Percentiles rank a stretch among this genome's conserved stretches.
These are phyloP conservation scores for Wickerhamiella qilinensis DNA, from an alignment of 805 yeast genomes.

Conservation along the genomic window DNA sequence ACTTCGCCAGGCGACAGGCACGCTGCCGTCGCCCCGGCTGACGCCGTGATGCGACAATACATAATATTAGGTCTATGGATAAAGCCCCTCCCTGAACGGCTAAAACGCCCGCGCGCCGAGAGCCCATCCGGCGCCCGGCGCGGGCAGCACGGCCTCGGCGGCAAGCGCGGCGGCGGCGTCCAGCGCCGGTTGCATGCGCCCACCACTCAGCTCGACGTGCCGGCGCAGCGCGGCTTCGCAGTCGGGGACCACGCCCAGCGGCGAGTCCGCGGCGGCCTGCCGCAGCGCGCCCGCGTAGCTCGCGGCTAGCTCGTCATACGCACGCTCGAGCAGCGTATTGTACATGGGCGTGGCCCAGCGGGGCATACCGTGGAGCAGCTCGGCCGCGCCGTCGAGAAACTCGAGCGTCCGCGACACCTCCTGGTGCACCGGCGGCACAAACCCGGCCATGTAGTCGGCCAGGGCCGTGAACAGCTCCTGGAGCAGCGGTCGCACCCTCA, in stretches of 20 bases:
- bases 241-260: slow-evolving; percentile 9
- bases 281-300: slow-evolving; percentile 29
- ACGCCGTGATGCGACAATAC: too few relatives aligned
- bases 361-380: slow-evolving; percentile 47
- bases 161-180: not conserved
- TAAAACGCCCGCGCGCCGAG: not conserved
- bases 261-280: slow-evolving; percentile 6
- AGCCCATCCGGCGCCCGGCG: not conserved
- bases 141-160: not conserved
- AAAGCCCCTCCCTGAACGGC: too few relatives aligned
- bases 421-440: slow-evolving; percentile 53
- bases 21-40: too few relatives aligned
- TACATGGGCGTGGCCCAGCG: slow-evolving; percentile 35
- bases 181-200: slow-evolving; percentile 8
- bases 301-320: slow-evolving; percentile 44
- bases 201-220: slow-evolving; percentile 10
- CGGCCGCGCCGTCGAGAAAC: slow-evolving; percentile 47
- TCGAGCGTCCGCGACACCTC: slow-evolving; percentile 38
- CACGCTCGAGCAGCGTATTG: slow-evolving; percentile 29
- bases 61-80: too few relatives aligned
- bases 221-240: slow-evolving; percentile 12
- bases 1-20: too few relatives aligned
- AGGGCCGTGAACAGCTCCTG: slow-evolving; percentile 55
- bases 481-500: slow-evolving; percentile 51
- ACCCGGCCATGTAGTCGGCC: slow-evolving; percentile 57